Evolutionary conservation across 306 rosid genomes (phyloP).

Genomic region (Rosa persica): DNA sequence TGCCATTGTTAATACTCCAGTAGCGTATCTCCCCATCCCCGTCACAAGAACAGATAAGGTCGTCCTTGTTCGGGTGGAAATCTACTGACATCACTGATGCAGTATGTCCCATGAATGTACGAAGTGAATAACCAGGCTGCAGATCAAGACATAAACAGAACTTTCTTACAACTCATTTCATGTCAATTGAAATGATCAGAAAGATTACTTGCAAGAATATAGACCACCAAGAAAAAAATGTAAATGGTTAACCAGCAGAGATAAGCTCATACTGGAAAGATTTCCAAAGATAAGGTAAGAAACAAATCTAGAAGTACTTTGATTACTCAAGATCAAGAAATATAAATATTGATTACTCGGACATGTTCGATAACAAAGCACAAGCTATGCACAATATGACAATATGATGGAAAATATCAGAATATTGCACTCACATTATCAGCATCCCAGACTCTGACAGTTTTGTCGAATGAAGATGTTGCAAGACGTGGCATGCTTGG

Average conservation of each 20-base stretch:
- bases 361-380: neutral
- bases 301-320: neutral
- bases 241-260: neutral
- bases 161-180: neutral
- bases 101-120: slow-evolving; percentile 85
- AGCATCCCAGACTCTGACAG: slow-evolving; percentile 97
- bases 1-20: slow-evolving; percentile 93
- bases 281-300: neutral
- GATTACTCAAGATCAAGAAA: neutral
- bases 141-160: slow-evolving; percentile 8
- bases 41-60: slow-evolving; percentile 90
- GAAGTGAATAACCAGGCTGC: slow-evolving; percentile 90
- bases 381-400: neutral
- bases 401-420: neutral
- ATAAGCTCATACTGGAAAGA: neutral
- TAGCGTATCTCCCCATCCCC: slow-evolving; percentile 90
- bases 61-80: slow-evolving; percentile 93
- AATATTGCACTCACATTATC: slow-evolving; percentile 72
- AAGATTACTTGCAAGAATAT: neutral
- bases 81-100: slow-evolving; percentile 81
- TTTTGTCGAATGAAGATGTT: slow-evolving; percentile 92
- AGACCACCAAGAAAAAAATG: neutral
- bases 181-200: neutral
- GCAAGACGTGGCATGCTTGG: slow-evolving; percentile 89
- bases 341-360: neutral